phyloP scores from a whole-genome alignment of 208 protist species.

The Tritrichomonas musculus region DNA sequence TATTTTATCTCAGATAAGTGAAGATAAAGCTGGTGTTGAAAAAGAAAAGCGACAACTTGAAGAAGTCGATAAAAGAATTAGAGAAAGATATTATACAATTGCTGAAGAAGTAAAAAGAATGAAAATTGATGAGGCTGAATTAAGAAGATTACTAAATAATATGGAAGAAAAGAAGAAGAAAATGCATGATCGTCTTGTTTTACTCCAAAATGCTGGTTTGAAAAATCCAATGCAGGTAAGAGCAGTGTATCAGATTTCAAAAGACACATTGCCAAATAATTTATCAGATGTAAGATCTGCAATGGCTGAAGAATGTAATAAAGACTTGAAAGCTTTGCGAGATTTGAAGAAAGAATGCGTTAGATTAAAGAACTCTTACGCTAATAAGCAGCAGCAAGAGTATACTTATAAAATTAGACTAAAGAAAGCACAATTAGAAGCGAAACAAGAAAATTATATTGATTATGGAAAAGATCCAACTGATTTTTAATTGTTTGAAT shows the following conservation, averaged over 20 bases:
- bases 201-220: neutral
- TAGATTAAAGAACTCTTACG: neutral
- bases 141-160: neutral
- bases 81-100: constrained; percentile 16
- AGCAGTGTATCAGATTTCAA: neutral
- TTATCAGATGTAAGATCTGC: neutral
- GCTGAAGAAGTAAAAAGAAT: neutral
- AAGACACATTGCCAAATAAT: neutral
- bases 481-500: no score
- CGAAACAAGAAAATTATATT: no score
- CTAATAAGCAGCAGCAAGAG: neutral
- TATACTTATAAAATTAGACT: no score
- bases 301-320: neutral
- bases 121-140: neutral
- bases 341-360: neutral
- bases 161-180: neutral
- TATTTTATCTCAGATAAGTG: neutral
- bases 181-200: neutral
- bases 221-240: neutral
- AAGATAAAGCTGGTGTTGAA: neutral
- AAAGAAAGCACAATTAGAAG: no score
- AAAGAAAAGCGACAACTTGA: neutral
- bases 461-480: no score
- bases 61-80: constrained; percentile 29
- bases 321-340: neutral